These are phyloP conservation scores for Puccinellia tenuiflora DNA, from an alignment of 176 grass and related monocot genomes.

Conservation along the genomic window DNA sequence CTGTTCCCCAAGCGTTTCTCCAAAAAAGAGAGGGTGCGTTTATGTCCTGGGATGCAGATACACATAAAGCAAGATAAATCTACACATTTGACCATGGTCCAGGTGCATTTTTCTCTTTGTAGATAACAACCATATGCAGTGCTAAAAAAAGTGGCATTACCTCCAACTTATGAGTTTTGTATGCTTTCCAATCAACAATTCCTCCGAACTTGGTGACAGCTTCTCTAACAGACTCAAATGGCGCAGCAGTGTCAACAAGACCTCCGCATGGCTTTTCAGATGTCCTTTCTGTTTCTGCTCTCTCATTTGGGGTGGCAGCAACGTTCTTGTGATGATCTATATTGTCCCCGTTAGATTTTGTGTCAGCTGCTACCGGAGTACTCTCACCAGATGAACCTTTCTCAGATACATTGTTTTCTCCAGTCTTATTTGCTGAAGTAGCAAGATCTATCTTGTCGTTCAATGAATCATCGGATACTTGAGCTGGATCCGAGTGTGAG, in stretches of 20 bases:
- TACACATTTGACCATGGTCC: background rate
- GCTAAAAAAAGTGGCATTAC: constrained; percentile 32
- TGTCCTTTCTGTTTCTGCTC: constrained; percentile 31
- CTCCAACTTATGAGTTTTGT: constrained; percentile 63
- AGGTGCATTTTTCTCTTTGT: background rate
- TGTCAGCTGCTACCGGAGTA: constrained; percentile 12
- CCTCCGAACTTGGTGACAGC: constrained; percentile 89
- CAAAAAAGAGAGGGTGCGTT: constrained; percentile 1
- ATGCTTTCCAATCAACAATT: constrained; percentile 95
- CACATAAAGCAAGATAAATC: background rate
- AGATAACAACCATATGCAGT: background rate
- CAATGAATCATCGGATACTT: background rate
- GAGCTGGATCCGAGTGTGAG: background rate
- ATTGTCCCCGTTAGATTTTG: constrained; percentile 21
- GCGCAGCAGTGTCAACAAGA: constrained; percentile 64
- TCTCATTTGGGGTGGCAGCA: constrained; percentile 16
- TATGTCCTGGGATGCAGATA: background rate
- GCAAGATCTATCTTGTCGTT: constrained; percentile 4
- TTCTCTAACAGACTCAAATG: constrained; percentile 91
- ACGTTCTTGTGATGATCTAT: constrained; percentile 6
- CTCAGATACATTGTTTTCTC: background rate
- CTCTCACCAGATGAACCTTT: constrained; percentile 19
- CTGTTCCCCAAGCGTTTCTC: background rate
- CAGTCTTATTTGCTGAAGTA: constrained; percentile 21
- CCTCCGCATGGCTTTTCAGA: constrained; percentile 42